A percentile compares a stretch with the other conserved stretches of the same genome.
These are phyloP conservation scores for Blumeriella jaapii DNA, from an alignment of 2,329 filamentous ascomycete genomes.

Conservation along the genomic window DNA sequence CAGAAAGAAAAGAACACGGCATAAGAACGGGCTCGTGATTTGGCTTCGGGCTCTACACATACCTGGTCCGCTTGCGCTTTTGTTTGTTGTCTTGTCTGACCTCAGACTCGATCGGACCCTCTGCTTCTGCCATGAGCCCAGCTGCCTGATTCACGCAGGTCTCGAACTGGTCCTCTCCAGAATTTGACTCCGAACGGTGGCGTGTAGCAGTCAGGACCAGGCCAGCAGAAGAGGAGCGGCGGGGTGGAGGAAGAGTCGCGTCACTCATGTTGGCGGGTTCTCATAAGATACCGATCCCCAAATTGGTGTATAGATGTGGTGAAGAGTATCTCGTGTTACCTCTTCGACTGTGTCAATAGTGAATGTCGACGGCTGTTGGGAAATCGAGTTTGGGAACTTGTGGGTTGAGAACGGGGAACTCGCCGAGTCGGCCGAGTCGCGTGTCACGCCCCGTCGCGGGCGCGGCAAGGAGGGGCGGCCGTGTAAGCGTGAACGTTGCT, in stretches of 20 bases:
- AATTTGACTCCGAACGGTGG: constrained; percentile 12
- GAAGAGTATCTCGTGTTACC: constrained; percentile 8
- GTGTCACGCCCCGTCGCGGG: too few species aligned
- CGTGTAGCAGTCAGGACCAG: constrained; percentile 10
- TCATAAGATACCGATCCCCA: constrained; percentile 17
- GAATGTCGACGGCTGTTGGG: constrained; percentile 10
- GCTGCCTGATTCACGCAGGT: constrained; percentile 14
- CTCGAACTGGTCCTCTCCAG: constrained; percentile 15
- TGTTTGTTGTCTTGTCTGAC: constrained; percentile 28
- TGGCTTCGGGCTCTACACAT: too few species aligned
- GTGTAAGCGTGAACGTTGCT: not conserved
- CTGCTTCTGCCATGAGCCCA: constrained; percentile 16
- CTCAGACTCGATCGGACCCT: constrained; percentile 15
- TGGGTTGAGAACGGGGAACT: too few species aligned
- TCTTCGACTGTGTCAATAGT: too few species aligned
- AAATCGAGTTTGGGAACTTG: constrained; percentile 1
- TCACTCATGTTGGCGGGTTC: constrained; percentile 24
- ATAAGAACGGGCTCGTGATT: too few species aligned
- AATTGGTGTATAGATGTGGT: constrained; percentile 7
- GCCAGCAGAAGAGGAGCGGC: constrained; percentile 20
- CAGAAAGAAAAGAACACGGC: too few species aligned
- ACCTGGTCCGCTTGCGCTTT: constrained; percentile 54
- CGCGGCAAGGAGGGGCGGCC: too few species aligned
- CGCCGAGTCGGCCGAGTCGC: constrained; percentile 1
- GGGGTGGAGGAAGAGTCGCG: constrained; percentile 24